Evolutionary conservation across 1,139 yeast genomes (phyloP).

Genomic region (Pichia norvegensis): DNA sequence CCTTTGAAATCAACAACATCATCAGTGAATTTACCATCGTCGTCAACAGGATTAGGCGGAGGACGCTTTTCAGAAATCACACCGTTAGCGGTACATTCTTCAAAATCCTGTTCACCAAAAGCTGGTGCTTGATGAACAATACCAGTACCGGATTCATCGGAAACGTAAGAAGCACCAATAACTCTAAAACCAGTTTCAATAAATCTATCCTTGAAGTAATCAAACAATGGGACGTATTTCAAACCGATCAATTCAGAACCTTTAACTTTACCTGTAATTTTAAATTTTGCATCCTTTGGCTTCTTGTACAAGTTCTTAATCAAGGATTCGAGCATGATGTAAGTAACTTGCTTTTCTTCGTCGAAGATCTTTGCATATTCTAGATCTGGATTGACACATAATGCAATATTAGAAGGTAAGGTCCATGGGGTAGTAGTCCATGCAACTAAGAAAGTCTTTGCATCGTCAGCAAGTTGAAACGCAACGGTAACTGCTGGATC

Average conservation of each 20-base stretch:
- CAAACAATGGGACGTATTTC: conserved; percentile 75
- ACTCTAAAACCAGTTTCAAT: conserved; percentile 76
- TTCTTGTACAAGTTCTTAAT: conserved; percentile 82
- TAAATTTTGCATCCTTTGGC: conserved; percentile 83
- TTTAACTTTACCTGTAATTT: conserved; percentile 66
- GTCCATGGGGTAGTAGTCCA: conserved; percentile 99
- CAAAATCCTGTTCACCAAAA: conserved; percentile 98
- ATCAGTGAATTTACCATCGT: conserved; percentile 71
- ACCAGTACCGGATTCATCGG: conserved; percentile 97
- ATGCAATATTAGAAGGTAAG: conserved; percentile 84
- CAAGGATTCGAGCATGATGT: conserved; percentile 74
- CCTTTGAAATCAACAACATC: conserved; percentile 76
- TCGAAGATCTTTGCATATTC: conserved; percentile 90
- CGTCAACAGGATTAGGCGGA: conserved; percentile 95
- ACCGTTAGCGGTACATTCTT: conserved; percentile 69
- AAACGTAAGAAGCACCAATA: conserved; percentile 73
- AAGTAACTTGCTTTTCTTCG: conserved; percentile 74
- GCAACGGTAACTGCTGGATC: conserved; percentile 96
- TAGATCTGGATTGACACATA: conserved; percentile 84
- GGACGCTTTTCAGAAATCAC: conserved; percentile 57
- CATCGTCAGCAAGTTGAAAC: conserved; percentile 74
- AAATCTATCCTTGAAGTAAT: conserved; percentile 69
- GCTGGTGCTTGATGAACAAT: conserved; percentile 98
- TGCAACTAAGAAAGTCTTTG: conserved; percentile 77
- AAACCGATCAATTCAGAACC: conserved; percentile 77